phyloP scores from a whole-genome alignment of 2,329 filamentous ascomycete species.

The Pseudogymnoascus sp. region DNA sequence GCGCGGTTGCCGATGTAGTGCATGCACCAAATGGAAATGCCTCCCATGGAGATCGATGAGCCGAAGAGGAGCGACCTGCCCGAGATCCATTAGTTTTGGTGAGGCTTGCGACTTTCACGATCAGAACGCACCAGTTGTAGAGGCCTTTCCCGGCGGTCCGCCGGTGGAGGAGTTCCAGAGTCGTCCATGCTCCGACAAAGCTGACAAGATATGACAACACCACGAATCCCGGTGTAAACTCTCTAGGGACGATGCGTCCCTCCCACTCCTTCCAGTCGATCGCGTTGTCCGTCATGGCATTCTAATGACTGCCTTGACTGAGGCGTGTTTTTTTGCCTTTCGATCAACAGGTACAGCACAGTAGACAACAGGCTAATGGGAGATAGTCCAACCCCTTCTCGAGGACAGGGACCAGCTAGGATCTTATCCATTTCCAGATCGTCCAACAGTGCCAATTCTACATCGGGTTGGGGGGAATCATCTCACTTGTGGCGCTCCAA shows the following conservation, averaged over 20 bases:
- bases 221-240: slow-evolving; percentile 54
- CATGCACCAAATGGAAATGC: slow-evolving; percentile 68
- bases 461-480: not conserved
- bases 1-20: slow-evolving; percentile 80
- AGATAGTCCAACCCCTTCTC: not conserved
- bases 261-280: slow-evolving; percentile 16
- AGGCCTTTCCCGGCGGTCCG: slow-evolving; percentile 60
- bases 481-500: not conserved
- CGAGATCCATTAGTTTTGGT: not conserved
- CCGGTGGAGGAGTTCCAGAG: slow-evolving; percentile 72
- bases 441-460: not conserved
- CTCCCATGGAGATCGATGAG: slow-evolving; percentile 64
- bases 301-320: not conserved
- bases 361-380: not conserved
- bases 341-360: not conserved
- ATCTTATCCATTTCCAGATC: not conserved
- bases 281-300: slow-evolving; percentile 8
- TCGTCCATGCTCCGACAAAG: slow-evolving; percentile 67
- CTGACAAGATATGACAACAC: slow-evolving; percentile 63
- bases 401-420: not conserved
- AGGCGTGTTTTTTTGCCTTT: not conserved
- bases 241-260: slow-evolving; percentile 39
- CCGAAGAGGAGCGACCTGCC: slow-evolving; percentile 53
- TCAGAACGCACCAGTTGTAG: slow-evolving; percentile 55
- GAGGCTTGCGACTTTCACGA: not conserved